Conservation (phyloP, 169 alveolate species). For the Miamiensis avidus region DNA sequence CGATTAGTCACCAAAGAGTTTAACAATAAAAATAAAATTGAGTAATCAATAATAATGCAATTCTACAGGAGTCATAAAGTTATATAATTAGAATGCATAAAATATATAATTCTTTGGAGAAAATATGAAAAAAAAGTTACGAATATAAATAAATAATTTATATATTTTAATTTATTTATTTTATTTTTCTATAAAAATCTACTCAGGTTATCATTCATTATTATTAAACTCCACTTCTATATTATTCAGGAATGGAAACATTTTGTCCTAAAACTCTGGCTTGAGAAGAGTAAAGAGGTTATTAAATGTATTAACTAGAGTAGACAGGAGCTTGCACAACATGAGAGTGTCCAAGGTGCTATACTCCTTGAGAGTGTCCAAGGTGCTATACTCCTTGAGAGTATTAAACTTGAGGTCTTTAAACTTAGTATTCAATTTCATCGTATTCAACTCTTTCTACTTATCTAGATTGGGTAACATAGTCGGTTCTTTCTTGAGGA, state of each 20-base stretch:
- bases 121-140: too few relatives aligned
- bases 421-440: slow-evolving; percentile 46
- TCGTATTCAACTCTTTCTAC: slow-evolving; percentile 53
- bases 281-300: neutral
- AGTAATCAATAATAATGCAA: too few relatives aligned
- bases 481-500: slow-evolving; percentile 25
- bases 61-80: too few relatives aligned
- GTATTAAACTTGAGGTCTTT: slow-evolving; percentile 29
- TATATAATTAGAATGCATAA: too few relatives aligned
- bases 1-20: too few relatives aligned
- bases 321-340: neutral
- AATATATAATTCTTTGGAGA: too few relatives aligned
- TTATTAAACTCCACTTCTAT: too few relatives aligned
- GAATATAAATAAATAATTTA: too few relatives aligned
- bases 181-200: too few relatives aligned
- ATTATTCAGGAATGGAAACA: neutral
- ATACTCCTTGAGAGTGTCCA: neutral
- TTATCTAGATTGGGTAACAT: slow-evolving; percentile 42
- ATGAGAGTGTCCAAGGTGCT: neutral
- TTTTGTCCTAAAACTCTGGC: neutral
- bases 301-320: neutral
- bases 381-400: slow-evolving; percentile 2
- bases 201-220: too few relatives aligned
- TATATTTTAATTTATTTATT: too few relatives aligned
- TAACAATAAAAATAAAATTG: too few relatives aligned